Conservation (phyloP, 2,329 filamentous ascomycete species). For the Aspergillus persii region DNA sequence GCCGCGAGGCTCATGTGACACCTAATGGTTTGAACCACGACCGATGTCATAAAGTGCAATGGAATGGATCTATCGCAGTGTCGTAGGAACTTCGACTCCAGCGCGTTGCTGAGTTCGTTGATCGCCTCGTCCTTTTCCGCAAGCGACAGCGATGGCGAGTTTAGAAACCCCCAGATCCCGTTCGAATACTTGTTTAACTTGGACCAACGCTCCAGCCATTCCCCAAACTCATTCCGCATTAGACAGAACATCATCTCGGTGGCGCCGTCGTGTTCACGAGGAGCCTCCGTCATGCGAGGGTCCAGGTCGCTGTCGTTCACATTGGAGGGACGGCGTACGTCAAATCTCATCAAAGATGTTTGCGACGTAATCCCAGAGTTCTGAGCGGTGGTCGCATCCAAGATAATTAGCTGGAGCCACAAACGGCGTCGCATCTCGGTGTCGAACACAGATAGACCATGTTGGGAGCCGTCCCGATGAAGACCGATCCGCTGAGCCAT, state of each 20-base stretch:
- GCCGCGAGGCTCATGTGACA: conserved; percentile 46
- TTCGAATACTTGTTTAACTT: conserved; percentile 12
- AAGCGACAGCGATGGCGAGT: conserved; percentile 18
- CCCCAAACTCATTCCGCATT: conserved; percentile 33
- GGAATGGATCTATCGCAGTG: conserved; percentile 42
- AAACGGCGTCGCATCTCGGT: conserved; percentile 38
- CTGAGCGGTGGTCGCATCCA: conserved; percentile 19
- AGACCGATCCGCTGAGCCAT: conserved; percentile 51
- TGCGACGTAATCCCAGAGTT: conserved; percentile 1
- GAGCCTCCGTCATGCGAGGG: conserved; percentile 44
- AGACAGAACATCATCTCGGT: conserved; percentile 48
- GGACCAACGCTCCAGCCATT: conserved; percentile 25
- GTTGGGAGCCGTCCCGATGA: conserved; percentile 47
- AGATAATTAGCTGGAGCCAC: conserved; percentile 28
- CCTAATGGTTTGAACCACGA: conserved; percentile 45
- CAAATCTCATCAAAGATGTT: conserved; percentile 5
- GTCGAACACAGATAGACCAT: conserved; percentile 49
- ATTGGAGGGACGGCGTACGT: conserved; percentile 42
- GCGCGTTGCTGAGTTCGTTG: conserved; percentile 33
- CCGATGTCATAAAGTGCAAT: conserved; percentile 45
- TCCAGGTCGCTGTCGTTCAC: conserved; percentile 41
- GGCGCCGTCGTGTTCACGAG: conserved; percentile 40
- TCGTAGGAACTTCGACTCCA: conserved; percentile 37
- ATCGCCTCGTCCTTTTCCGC: conserved; percentile 27
- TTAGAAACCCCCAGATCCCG: conserved; percentile 22